Percentiles rank a stretch among this genome's conserved stretches.
These are phyloP conservation scores for Tieghemostelium lacteum DNA, from an alignment of 78 protist genomes.

Conservation along the genomic window DNA sequence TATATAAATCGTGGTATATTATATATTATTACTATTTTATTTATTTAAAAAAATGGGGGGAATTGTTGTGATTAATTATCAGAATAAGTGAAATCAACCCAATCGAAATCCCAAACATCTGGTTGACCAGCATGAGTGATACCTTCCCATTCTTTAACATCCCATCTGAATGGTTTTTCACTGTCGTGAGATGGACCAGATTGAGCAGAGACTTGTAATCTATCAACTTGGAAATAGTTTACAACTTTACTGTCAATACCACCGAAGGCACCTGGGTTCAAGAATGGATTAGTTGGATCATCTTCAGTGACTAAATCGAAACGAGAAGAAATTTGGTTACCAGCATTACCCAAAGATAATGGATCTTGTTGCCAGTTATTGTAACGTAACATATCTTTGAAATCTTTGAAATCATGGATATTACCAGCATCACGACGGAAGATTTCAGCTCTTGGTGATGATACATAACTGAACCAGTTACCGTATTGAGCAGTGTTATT, in stretches of 20 bases:
- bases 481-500: slow-evolving; percentile 18
- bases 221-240: background rate
- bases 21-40: too few species aligned
- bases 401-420: slow-evolving; percentile 39
- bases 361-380: slow-evolving; percentile 89
- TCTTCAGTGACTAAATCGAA: slow-evolving; percentile 82
- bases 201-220: slow-evolving; percentile 45
- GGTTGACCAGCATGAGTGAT: slow-evolving; percentile 64
- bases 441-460: slow-evolving; percentile 82
- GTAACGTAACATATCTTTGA: slow-evolving; percentile 82
- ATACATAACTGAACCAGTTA: slow-evolving; percentile 55
- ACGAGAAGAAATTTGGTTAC: slow-evolving; percentile 82
- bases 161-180: slow-evolving; percentile 61
- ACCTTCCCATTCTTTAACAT: background rate
- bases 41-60: too few species aligned
- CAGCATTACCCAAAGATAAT: slow-evolving; percentile 83
- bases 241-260: slow-evolving; percentile 77
- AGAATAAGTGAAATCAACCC: too few species aligned
- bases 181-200: slow-evolving; percentile 70
- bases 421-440: slow-evolving; percentile 77
- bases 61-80: too few species aligned
- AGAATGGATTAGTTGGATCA: slow-evolving; percentile 52
- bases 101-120: slow-evolving; percentile 60
- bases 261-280: slow-evolving; percentile 71
- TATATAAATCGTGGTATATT: too few species aligned